Evolutionary conservation across 805 yeast genomes (phyloP).

Genomic region (Zygosaccharomyces siamensis): DNA sequence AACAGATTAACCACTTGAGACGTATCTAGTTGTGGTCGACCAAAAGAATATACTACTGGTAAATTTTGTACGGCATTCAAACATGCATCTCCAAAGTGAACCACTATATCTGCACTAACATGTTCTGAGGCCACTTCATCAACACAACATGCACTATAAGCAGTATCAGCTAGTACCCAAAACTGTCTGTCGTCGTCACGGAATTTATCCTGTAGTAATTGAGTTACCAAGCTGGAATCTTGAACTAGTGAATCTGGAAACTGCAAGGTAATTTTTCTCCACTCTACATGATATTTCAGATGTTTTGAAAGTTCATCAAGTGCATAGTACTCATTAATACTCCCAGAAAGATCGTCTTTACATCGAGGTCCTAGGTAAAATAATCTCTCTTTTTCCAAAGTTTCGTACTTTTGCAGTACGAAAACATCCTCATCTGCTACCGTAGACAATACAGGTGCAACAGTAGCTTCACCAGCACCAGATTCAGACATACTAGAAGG

Average conservation of each 20-base stretch:
- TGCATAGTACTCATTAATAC: conserved; percentile 50
- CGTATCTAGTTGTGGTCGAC: conserved; percentile 54
- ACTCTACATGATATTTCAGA: conserved; percentile 37
- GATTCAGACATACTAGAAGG: conserved; percentile 1
- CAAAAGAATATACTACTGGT: conserved; percentile 77
- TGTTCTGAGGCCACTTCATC: conserved; percentile 97
- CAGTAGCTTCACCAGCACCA: conserved; percentile 12
- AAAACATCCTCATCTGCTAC: conserved; percentile 60
- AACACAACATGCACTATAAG: conserved; percentile 91
- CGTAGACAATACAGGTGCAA: conserved; percentile 73
- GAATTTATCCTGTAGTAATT: conserved; percentile 42
- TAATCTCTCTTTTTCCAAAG: conserved; percentile 24
- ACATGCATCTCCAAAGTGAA: conserved; percentile 95
- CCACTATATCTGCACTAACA: conserved; percentile 74
- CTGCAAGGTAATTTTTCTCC: conserved; percentile 67
- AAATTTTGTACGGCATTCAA: conserved; percentile 68
- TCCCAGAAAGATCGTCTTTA: conserved; percentile 29
- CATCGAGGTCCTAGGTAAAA: conserved; percentile 29
- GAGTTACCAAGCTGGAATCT: conserved; percentile 71
- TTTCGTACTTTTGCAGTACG: conserved; percentile 41
- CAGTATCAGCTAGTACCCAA: conserved; percentile 91
- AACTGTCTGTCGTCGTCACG: conserved; percentile 37
- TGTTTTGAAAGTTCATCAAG: conserved; percentile 43
- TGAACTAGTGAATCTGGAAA: conserved; percentile 79
- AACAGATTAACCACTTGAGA: conserved; percentile 40